Percentiles rank a stretch among this genome's conserved stretches.
Evolutionary conservation across 2,329 filamentous ascomycete species (phyloP).

Genomic region (Colletotrichum tofieldiae): DNA sequence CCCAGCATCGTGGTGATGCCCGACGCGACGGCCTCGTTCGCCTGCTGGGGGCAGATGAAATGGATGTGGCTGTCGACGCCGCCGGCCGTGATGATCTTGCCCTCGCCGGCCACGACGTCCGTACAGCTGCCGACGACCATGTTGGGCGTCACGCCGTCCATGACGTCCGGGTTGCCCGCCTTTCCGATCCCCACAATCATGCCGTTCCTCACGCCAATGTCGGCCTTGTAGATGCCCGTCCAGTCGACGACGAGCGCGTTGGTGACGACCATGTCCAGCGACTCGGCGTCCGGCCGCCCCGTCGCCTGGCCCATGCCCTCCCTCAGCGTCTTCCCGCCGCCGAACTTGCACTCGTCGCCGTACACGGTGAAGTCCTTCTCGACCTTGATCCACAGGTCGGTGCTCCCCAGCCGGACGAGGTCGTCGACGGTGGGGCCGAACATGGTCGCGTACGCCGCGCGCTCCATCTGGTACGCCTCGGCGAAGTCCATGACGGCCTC

Average conservation of each 20-base stretch:
- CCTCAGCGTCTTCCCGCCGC: slow-evolving; percentile 92
- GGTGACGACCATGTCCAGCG: slow-evolving; percentile 87
- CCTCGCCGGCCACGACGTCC: slow-evolving; percentile 92
- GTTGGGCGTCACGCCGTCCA: slow-evolving; percentile 85
- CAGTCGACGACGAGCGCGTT: slow-evolving; percentile 94
- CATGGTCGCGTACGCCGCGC: slow-evolving; percentile 87
- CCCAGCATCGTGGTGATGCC: slow-evolving; percentile 94
- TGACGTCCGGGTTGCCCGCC: slow-evolving; percentile 96
- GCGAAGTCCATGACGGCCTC: slow-evolving; percentile 67
- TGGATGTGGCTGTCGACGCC: slow-evolving; percentile 94
- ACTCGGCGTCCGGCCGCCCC: slow-evolving; percentile 79
- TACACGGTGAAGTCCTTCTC: slow-evolving; percentile 89
- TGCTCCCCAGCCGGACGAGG: slow-evolving; percentile 84
- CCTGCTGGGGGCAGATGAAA: slow-evolving; percentile 95
- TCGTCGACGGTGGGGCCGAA: slow-evolving; percentile 95
- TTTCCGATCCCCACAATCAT: slow-evolving; percentile 92
- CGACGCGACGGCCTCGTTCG: slow-evolving; percentile 84
- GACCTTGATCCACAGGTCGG: slow-evolving; percentile 91
- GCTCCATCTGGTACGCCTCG: slow-evolving; percentile 79
- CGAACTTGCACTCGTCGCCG: slow-evolving; percentile 96
- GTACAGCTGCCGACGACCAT: slow-evolving; percentile 91
- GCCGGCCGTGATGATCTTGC: slow-evolving; percentile 91
- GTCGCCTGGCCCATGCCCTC: slow-evolving; percentile 97
- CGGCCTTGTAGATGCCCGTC: slow-evolving; percentile 95
- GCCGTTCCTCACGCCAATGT: slow-evolving; percentile 93